Percentiles rank a stretch among this genome's conserved stretches.
Evolutionary conservation across 106 monocot genomes (phyloP).

Genomic region (Posidonia australis): DNA sequence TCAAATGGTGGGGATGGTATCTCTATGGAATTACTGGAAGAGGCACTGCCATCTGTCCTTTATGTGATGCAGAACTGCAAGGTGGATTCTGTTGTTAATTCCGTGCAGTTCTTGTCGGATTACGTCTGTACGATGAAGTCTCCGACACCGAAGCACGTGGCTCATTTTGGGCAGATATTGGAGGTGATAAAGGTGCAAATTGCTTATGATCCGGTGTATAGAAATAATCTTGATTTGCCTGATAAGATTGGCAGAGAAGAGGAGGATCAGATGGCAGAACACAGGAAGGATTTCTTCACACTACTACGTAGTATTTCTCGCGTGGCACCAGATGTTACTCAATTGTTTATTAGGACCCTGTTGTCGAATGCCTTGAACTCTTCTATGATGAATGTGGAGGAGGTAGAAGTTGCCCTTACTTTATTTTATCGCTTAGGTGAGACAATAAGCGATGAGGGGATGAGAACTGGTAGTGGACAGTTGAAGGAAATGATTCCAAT

Average conservation of each 20-base stretch:
- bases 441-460: constrained; percentile 49
- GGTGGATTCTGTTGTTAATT: constrained; percentile 24
- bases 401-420: constrained; percentile 61
- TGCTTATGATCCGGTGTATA: constrained; percentile 53
- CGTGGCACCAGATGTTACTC: constrained; percentile 60
- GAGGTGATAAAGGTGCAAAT: constrained; percentile 55
- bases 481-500: constrained; percentile 63
- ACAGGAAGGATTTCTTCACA: constrained; percentile 49
- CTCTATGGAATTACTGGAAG: constrained; percentile 56
- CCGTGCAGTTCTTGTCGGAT: constrained; percentile 47
- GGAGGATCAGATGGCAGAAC: constrained; percentile 81
- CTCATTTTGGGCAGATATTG: constrained; percentile 55
- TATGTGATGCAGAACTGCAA: constrained; percentile 56
- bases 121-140: constrained; percentile 64
- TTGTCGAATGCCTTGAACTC: constrained; percentile 32
- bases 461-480: constrained; percentile 55
- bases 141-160: constrained; percentile 50
- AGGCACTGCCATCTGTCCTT: constrained; percentile 62
- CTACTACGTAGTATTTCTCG: constrained; percentile 63
- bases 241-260: constrained; percentile 90
- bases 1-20: constrained; percentile 17
- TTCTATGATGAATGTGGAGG: constrained; percentile 57
- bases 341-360: constrained; percentile 54
- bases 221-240: constrained; percentile 60
- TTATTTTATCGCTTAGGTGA: constrained; percentile 76